Evolutionary conservation across 345 rosid species (phyloP).

Genomic region (Adansonia digitata): DNA sequence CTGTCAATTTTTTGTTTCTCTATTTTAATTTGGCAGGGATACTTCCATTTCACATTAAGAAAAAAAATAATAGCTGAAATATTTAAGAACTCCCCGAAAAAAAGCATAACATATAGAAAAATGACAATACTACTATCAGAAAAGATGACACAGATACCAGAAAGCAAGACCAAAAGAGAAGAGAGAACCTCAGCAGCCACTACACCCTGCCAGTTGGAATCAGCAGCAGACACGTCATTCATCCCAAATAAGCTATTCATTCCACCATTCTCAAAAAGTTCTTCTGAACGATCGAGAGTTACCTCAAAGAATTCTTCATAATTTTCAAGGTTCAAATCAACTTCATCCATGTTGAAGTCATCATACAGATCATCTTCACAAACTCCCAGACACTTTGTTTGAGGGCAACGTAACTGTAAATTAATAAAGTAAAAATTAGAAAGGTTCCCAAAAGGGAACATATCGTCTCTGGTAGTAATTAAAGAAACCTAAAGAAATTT

Average conservation of each 20-base stretch:
- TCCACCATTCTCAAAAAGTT: conserved; percentile 80
- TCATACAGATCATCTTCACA: conserved; percentile 54
- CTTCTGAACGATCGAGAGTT: conserved; percentile 65
- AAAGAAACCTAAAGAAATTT: neutral
- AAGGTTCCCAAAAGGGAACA: neutral
- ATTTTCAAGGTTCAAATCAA: conserved; percentile 80
- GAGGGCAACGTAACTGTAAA: conserved; percentile 44
- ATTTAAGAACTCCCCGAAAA: neutral
- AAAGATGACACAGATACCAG: conserved; percentile 7
- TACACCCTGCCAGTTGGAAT: conserved; percentile 54
- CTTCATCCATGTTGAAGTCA: conserved; percentile 72
- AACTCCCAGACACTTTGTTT: conserved; percentile 33
- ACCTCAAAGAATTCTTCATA: conserved; percentile 89
- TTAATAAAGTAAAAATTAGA: conserved; percentile 6
- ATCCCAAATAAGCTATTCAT: conserved; percentile 71
- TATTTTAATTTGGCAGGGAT: neutral
- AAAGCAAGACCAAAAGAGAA: conserved; percentile 23
- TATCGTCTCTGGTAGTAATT: neutral
- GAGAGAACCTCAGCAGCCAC: conserved; percentile 58
- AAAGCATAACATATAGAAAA: neutral
- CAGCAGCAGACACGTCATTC: conserved; percentile 53
- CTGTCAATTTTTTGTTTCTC: neutral
- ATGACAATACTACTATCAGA: neutral
- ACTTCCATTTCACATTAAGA: neutral
- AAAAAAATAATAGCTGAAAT: neutral